Base-by-base conservation (phyloP, 148 eudicot genomes). In the Bassia scoparia region DNA sequence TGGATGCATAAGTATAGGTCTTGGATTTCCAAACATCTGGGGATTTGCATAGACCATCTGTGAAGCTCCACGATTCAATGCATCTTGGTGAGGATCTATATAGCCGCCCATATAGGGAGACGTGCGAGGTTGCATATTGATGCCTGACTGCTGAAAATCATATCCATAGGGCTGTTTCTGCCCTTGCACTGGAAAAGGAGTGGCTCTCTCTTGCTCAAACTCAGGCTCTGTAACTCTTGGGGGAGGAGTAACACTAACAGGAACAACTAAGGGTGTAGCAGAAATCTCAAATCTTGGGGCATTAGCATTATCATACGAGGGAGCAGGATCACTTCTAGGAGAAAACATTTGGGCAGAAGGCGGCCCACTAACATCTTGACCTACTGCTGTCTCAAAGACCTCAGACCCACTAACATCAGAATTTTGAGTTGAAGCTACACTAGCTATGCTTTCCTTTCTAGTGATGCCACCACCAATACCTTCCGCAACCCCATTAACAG, bases 401-500 rank as follows among this genome's bases (percentile, higher is more conserved):
- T 94, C 98, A 3, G 84, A 71, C 73, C 83, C 96, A 79, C 95
- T 89, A 67, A 87, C 12, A 72, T 94, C 98, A 12, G 98, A 94
- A 75, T 85, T 91, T 75, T 89, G 98, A 23, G 88, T 88, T n/a
- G 98, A 89, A 76, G 87, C 74, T 58, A 82, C 90, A 81, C 97
- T 94, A 5, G 90, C 88, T 26, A 82, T 79, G 63, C 96, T 94
- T 77, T 80, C 93, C 75, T 84, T 94, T 81, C 88, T 85, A 2
- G 76, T 74, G 3, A 91, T 83, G 69, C 83, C 81, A 73, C 86
- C 81, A 50, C 68, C 77, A 65, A 72, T 68, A 41, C 82, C 81
- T 74, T 86, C 89, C 27, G 44, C 69, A 35, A 89, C 73, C 79
- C 98, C 96, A 80, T 94, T 94, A 61, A 94, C 91, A 15, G 97